Base-by-base conservation (phyloP, 306 rosid species). In the Sesbania bispinosa region DNA sequence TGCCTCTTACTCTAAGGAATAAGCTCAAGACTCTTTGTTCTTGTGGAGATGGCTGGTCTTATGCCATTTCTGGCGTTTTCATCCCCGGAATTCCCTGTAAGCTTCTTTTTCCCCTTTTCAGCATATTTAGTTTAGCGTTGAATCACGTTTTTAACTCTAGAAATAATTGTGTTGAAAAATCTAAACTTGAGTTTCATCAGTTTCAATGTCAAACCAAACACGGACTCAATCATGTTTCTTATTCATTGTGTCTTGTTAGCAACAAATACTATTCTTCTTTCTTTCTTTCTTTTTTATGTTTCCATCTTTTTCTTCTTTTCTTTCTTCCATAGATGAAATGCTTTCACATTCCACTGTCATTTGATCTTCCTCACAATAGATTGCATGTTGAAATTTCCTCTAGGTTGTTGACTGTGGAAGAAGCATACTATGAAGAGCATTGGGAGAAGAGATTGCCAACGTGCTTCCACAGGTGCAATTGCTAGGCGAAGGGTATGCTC, bases 31-130 rank as follows among this genome's bases (percentile, higher is more conserved):
- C 66, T 60, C 88, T 90, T 16, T 86, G 92, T 39, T 0, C 53
- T 77, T 77, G 66, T 75, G 23, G 51, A 61, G 55, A 81, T 72
- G 85, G 77, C 13, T 90, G 90, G 92, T 88, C 90, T 62, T 90
- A 90, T 61, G 90, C 85, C 30, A 72, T 88, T 76, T 90, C 71
- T 90, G 95, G 97, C 75, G 89, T 71, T 81, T 80, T 53, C 82
- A 83, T 80, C 89, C 79, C 19, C 33, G 60, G 43, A 82, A 85
- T 87, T 79, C 92, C 65, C 67, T 76, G 97, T 86, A 83, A 86
- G 87, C 11, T 9, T 23, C 50, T 7, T 48, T 27, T 32, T 23
- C 18, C 20, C 14, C 27, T 66, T 51, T 38, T n/a, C 24, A 2
- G 3, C 4, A 2, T 27, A 27, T n/a, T n/a, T n/a, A n/a, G n/a